Conservation (phyloP, 441 rosid genomes). For the Pelargonium cotyledonis region DNA sequence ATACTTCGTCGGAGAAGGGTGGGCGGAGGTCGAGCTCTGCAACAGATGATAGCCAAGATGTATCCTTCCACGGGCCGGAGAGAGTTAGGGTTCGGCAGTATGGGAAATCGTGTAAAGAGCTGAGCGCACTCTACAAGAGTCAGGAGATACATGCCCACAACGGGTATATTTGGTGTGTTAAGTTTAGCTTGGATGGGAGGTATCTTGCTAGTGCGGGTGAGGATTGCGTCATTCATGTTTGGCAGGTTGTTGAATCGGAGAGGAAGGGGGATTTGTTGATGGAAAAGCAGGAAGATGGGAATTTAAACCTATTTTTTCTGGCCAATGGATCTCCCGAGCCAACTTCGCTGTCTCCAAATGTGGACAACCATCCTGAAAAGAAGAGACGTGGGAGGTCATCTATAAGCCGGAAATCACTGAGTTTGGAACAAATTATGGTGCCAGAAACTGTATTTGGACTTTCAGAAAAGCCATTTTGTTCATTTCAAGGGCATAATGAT, state of each 20-base stretch:
- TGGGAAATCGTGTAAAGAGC: slow-evolving; percentile 57
- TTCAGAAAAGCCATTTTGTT: slow-evolving; percentile 55
- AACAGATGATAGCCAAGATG: slow-evolving; percentile 93
- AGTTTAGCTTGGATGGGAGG: slow-evolving; percentile 73
- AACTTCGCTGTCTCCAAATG: slow-evolving; percentile 35
- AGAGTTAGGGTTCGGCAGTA: slow-evolving; percentile 63
- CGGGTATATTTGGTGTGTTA: slow-evolving; percentile 67
- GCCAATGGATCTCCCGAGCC: slow-evolving; percentile 58
- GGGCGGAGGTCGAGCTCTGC: slow-evolving; percentile 96
- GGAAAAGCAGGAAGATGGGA: slow-evolving; percentile 68
- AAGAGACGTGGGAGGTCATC: slow-evolving; percentile 59
- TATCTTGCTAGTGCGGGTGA: slow-evolving; percentile 78
- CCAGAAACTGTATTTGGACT: slow-evolving; percentile 59
- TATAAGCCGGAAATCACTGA: slow-evolving; percentile 64
- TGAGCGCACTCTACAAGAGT: slow-evolving; percentile 52
- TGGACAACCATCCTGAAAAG: slow-evolving; percentile 32
- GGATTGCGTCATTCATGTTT: slow-evolving; percentile 59
- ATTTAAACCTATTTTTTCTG: slow-evolving; percentile 35
- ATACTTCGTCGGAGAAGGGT: slow-evolving; percentile 84
- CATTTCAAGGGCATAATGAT: slow-evolving; percentile 51
- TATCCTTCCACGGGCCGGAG: slow-evolving; percentile 70
- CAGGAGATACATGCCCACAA: slow-evolving; percentile 71
- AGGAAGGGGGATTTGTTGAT: slow-evolving; percentile 66
- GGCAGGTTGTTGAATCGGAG: slow-evolving; percentile 58
- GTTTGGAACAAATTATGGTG: slow-evolving; percentile 44